Evolutionary conservation across 331 rosid genomes (phyloP).

Genomic region (Saraca asoca): DNA sequence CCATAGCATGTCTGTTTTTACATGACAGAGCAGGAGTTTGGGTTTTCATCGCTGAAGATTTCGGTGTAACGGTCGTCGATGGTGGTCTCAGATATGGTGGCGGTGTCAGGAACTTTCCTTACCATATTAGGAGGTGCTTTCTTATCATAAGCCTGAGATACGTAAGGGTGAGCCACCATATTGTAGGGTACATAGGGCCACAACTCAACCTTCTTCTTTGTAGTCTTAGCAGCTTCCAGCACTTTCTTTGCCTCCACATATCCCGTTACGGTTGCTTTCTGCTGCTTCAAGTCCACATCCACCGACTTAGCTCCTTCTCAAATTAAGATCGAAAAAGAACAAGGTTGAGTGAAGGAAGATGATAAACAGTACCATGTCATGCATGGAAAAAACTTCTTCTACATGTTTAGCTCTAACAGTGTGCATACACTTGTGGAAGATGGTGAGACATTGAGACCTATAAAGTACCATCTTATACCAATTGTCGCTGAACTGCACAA

Average conservation of each 20-base stretch:
- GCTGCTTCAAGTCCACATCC: constrained; percentile 86
- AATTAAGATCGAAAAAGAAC: background rate
- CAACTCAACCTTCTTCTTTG: constrained; percentile 88
- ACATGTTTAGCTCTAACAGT: too few species aligned
- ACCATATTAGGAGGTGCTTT: constrained; percentile 99
- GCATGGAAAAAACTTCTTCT: too few species aligned
- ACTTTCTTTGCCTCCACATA: constrained; percentile 92
- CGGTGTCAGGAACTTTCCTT: constrained; percentile 61
- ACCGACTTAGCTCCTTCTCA: constrained; percentile 77
- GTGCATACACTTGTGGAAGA: too few species aligned
- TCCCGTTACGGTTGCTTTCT: constrained; percentile 89
- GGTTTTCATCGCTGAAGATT: constrained; percentile 88
- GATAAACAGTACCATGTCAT: background rate
- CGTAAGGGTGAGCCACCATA: constrained; percentile 76
- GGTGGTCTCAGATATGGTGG: constrained; percentile 52
- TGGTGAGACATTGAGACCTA: too few species aligned
- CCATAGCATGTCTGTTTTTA: constrained; percentile 18
- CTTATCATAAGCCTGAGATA: constrained; percentile 84
- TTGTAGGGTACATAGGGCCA: constrained; percentile 94
- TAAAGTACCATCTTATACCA: too few species aligned
- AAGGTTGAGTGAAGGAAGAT: background rate
- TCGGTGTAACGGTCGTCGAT: constrained; percentile 55
- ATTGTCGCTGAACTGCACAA: too few species aligned
- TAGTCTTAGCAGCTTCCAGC: constrained; percentile 83
- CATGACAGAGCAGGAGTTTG: constrained; percentile 87